Evolutionary conservation across 352 stramenopile species (phyloP).

Genomic region (Thraustochytrium sp.): DNA sequence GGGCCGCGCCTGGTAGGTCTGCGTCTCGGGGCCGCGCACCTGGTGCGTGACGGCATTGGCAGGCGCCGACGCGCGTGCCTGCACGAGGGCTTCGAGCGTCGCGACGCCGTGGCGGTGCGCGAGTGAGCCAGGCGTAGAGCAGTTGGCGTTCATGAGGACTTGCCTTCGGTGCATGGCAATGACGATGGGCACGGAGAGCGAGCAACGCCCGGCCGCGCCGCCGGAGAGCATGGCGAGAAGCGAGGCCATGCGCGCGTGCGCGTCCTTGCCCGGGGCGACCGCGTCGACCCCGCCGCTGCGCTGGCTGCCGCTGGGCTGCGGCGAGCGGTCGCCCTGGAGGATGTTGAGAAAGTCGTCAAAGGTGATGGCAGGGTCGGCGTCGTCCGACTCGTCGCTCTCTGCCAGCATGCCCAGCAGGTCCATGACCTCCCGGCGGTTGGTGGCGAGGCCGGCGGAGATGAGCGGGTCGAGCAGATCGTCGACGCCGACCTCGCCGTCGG

Average conservation of each 20-base stretch:
- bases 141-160: background rate
- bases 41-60: background rate
- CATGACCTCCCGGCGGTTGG: background rate
- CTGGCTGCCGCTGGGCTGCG: background rate
- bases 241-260: background rate
- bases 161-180: background rate
- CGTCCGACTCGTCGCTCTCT: background rate
- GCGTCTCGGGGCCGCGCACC: no score
- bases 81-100: background rate
- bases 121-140: background rate
- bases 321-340: background rate
- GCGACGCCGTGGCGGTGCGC: background rate
- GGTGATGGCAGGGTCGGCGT: background rate
- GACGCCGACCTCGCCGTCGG: slow-evolving; percentile 67
- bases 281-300: background rate
- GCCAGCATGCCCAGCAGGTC: background rate
- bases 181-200: background rate
- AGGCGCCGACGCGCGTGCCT: background rate
- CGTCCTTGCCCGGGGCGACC: no score
- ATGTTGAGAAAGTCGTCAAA: slow-evolving; percentile 15
- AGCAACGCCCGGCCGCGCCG: no score
- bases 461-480: slow-evolving; percentile 75
- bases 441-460: slow-evolving; percentile 70
- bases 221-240: background rate
- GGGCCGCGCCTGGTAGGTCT: no score